phyloP scores from a whole-genome alignment of 2,329 filamentous ascomycete genomes.

The Aschersonia sp. region DNA sequence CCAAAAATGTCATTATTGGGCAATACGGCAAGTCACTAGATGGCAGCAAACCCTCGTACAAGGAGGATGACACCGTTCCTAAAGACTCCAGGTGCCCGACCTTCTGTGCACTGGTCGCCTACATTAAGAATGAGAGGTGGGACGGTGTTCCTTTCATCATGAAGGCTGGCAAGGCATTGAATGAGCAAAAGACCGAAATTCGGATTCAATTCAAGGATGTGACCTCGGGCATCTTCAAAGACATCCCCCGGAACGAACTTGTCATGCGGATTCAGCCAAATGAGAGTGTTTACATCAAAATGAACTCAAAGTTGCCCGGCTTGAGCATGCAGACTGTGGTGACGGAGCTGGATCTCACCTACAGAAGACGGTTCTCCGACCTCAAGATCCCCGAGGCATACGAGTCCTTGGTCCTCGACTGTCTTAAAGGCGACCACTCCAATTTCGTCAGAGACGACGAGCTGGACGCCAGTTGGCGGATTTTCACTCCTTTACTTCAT shows the following conservation, averaged over 20 bases:
- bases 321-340: conserved; percentile 99
- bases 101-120: conserved; percentile 92
- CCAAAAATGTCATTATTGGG: conserved; percentile 99
- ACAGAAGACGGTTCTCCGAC: conserved; percentile 95
- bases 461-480: conserved; percentile 93
- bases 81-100: conserved; percentile 96
- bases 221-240: conserved; percentile 98
- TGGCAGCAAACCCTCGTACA: conserved; percentile 92
- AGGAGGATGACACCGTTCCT: conserved; percentile 96
- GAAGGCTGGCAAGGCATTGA: conserved; percentile 96
- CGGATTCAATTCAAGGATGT: conserved; percentile 99
- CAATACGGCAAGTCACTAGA: conserved; percentile 96
- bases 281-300: conserved; percentile 99
- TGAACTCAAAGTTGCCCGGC: conserved; percentile 98
- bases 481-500: conserved; percentile 93
- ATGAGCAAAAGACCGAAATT: conserved; percentile 99
- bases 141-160: conserved; percentile 98
- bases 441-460: conserved; percentile 98
- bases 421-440: conserved; percentile 96
- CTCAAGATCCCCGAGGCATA: conserved; percentile 99
- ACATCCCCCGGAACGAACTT: conserved; percentile 97
- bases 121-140: conserved; percentile 99
- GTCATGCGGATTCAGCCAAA: conserved; percentile 99
- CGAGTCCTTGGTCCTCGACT: conserved; percentile 92
- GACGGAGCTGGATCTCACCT: conserved; percentile 95